Conservation (phyloP, 495 filamentous ascomycete genomes). For the Tuber microsphaerosporum region DNA sequence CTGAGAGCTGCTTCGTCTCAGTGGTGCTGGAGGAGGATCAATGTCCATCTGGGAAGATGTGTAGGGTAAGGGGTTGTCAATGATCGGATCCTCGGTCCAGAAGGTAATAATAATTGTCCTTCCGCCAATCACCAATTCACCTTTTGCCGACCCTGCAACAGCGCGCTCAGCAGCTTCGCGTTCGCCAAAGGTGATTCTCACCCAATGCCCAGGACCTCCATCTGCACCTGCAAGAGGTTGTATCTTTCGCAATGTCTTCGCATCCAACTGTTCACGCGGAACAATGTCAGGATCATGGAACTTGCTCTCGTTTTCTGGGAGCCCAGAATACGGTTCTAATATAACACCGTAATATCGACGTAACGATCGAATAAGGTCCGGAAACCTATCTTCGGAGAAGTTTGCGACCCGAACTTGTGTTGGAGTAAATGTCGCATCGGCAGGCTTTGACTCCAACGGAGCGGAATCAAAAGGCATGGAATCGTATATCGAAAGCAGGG, state of each 20-base stretch:
- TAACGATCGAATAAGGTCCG: slow-evolving; percentile 36
- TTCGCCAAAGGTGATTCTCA: slow-evolving; percentile 37
- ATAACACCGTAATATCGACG: slow-evolving; percentile 39
- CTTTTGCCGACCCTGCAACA: slow-evolving; percentile 23
- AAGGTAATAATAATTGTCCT: slow-evolving; percentile 34
- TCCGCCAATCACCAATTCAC: slow-evolving; percentile 34
- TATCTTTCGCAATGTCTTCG: slow-evolving; percentile 31
- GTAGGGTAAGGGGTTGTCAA: slow-evolving; percentile 22
- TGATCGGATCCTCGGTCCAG: slow-evolving; percentile 36
- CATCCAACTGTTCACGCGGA: slow-evolving; percentile 36
- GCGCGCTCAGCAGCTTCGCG: slow-evolving; percentile 38
- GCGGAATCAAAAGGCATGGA: slow-evolving; percentile 24
- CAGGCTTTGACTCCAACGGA: slow-evolving; percentile 25
- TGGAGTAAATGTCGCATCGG: slow-evolving; percentile 31
- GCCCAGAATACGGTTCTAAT: slow-evolving; percentile 37
- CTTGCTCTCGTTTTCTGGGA: slow-evolving; percentile 34
- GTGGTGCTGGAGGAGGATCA: slow-evolving; percentile 20
- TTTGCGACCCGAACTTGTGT: slow-evolving; percentile 39
- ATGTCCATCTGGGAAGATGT: slow-evolving; percentile 36
- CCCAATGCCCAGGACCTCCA: slow-evolving; percentile 35
- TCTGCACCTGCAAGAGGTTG: slow-evolving; percentile 37
- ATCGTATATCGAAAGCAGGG: slow-evolving; percentile 38
- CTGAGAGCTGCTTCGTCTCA: slow-evolving; percentile 18
- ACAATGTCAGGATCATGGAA: slow-evolving; percentile 38
- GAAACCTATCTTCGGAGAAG: slow-evolving; percentile 39